Evolutionary conservation across 2,329 filamentous ascomycete genomes (phyloP).

Genomic region (Sclerotinia nivalis): DNA sequence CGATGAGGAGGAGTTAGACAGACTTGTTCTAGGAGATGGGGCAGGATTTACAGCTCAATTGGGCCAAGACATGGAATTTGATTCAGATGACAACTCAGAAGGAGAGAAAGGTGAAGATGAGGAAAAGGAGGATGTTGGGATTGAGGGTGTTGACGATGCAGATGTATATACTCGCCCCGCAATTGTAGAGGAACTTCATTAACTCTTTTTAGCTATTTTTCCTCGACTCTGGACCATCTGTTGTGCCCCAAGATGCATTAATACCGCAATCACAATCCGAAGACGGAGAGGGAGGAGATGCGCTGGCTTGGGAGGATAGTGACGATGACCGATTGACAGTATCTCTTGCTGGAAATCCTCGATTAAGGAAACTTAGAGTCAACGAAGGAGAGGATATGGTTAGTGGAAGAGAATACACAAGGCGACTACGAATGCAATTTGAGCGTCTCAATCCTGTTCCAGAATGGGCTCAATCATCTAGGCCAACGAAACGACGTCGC

Average conservation of each 20-base stretch:
- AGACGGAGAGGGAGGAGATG: constrained; percentile 47
- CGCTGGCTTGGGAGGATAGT: constrained; percentile 86
- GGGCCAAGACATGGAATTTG: constrained; percentile 53
- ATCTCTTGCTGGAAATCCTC: constrained; percentile 73
- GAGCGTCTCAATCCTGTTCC: constrained; percentile 60
- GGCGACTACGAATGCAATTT: constrained; percentile 77
- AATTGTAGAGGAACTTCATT: constrained; percentile 17
- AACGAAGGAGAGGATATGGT: constrained; percentile 84
- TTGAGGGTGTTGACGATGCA: constrained; percentile 72
- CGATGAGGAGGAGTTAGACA: constrained; percentile 82
- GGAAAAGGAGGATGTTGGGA: constrained; percentile 49
- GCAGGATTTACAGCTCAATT: constrained; percentile 78
- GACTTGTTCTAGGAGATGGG: constrained; percentile 83
- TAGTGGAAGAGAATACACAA: constrained; percentile 81
- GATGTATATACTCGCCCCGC: constrained; percentile 47
- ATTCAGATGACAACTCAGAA: constrained; percentile 30
- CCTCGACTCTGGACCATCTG: constrained; percentile 43
- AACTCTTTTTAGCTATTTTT: constrained; percentile 41
- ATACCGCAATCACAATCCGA: constrained; percentile 29
- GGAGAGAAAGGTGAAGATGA: constrained; percentile 44
- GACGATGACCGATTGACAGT: constrained; percentile 87
- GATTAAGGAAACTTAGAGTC: constrained; percentile 79
- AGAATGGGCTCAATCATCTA: constrained; percentile 57
- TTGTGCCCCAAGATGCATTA: constrained; percentile 31
- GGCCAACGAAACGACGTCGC: constrained; percentile 52